Conservation (phyloP, 2,329 filamentous ascomycete species). For the Colletotrichum tamarilloi region DNA sequence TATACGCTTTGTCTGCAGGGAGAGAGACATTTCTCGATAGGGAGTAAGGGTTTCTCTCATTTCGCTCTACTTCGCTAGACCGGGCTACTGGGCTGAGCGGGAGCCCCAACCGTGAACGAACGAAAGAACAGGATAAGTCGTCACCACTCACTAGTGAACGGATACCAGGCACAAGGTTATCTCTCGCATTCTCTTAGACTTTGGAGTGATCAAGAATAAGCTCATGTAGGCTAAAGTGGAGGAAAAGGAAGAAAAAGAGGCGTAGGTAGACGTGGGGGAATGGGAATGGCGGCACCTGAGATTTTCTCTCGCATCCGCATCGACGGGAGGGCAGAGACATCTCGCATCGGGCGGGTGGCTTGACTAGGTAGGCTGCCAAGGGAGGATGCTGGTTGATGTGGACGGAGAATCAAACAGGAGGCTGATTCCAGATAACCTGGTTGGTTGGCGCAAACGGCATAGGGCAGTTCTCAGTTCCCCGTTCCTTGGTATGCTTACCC, state of each 20-base stretch:
- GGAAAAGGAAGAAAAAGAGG: neutral
- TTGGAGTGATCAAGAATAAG: neutral
- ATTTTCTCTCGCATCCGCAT: neutral
- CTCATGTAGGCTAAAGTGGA: neutral
- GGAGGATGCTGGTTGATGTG: neutral
- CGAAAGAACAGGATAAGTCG: neutral
- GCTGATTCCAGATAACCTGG: neutral
- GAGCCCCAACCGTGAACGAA: no score
- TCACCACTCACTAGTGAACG: neutral
- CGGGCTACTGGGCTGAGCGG: neutral
- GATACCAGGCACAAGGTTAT: neutral
- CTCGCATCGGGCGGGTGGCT: neutral
- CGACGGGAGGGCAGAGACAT: neutral
- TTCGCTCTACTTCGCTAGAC: neutral
- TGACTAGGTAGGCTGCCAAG: neutral
- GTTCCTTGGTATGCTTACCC: neutral
- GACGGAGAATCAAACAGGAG: neutral
- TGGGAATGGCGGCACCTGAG: neutral
- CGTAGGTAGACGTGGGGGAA: neutral
- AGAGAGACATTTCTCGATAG: neutral
- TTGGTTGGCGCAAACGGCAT: neutral
- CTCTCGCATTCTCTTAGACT: constrained; percentile 15
- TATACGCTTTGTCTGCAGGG: neutral
- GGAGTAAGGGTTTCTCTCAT: neutral
- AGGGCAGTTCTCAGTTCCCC: neutral